Conservation (phyloP, 2,329 filamentous ascomycete species). For the Apiospora phragmitis region DNA sequence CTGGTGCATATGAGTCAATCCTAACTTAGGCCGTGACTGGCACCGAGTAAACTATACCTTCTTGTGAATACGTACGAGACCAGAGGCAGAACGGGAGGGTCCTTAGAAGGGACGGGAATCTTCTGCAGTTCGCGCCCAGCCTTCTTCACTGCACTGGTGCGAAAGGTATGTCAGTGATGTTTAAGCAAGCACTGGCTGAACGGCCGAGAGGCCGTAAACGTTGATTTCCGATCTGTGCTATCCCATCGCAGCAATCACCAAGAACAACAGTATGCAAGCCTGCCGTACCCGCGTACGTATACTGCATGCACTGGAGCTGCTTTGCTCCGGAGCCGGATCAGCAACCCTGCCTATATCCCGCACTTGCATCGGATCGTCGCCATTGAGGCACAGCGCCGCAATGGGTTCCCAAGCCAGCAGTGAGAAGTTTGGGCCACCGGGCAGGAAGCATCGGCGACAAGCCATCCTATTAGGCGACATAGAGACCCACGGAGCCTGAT, state of each 20-base stretch:
- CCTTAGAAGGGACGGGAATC: background rate
- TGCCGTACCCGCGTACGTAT: background rate
- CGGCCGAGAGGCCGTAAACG: background rate
- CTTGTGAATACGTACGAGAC: background rate
- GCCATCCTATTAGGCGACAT: background rate
- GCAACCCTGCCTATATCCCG: background rate
- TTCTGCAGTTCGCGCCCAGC: background rate
- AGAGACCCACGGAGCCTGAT: background rate
- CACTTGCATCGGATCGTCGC: conserved; percentile 11
- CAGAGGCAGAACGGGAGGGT: background rate
- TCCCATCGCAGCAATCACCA: background rate
- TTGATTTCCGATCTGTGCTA: background rate
- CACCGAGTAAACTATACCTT: background rate
- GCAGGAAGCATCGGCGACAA: background rate
- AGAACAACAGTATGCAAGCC: background rate
- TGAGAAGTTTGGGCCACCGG: background rate
- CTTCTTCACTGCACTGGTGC: background rate
- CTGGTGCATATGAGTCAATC: background rate
- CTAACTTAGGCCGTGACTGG: background rate
- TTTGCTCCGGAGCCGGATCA: conserved; percentile 4
- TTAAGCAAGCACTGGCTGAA: background rate
- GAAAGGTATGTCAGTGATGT: too few species aligned
- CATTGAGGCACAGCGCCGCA: background rate
- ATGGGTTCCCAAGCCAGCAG: background rate
- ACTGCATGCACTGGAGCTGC: background rate